Conservation (phyloP, 139 green algal genomes). For the Micractinium sp. region DNA sequence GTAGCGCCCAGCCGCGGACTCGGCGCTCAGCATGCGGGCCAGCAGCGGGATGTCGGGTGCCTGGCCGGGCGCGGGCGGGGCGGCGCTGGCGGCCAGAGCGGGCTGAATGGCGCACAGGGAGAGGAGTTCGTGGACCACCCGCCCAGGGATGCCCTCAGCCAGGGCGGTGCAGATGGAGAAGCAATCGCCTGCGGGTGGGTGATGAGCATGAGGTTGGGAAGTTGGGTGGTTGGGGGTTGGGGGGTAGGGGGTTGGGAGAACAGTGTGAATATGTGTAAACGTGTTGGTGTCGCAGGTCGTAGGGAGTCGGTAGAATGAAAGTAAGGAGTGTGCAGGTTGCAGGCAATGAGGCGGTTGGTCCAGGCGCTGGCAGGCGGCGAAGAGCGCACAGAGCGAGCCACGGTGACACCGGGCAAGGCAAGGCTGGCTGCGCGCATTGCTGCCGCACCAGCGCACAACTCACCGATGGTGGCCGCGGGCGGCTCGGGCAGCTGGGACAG, state of each 20-base stretch:
- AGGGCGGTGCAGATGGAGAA: conserved; percentile 36
- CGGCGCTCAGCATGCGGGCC: conserved; percentile 27
- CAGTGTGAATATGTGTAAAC: too few species aligned
- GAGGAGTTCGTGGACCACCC: conserved; percentile 50
- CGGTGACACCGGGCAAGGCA: conserved; percentile 6
- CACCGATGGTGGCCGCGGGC: conserved; percentile 37
- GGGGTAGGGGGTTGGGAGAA: background rate
- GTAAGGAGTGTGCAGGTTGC: too few species aligned
- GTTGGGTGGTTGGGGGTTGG: background rate
- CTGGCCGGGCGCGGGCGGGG: background rate
- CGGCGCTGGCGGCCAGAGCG: background rate
- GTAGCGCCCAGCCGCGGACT: conserved; percentile 51
- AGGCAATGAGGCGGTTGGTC: too few species aligned
- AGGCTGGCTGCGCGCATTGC: too few species aligned
- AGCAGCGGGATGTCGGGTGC: conserved; percentile 20
- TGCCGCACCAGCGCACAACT: too few species aligned
- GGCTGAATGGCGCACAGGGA: conserved; percentile 19
- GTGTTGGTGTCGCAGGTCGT: too few species aligned
- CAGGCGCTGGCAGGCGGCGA: too few species aligned
- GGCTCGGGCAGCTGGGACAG: conserved; percentile 21
- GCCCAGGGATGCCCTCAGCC: conserved; percentile 21
- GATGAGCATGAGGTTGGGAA: too few species aligned
- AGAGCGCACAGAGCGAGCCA: too few species aligned
- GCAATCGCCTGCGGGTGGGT: conserved; percentile 38
- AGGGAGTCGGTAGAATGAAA: too few species aligned